Evolutionary conservation across 2,329 filamentous ascomycete genomes (phyloP), one percentile per base, ranked within the genome.

Genomic region (Fusarium metavorans): DNA sequence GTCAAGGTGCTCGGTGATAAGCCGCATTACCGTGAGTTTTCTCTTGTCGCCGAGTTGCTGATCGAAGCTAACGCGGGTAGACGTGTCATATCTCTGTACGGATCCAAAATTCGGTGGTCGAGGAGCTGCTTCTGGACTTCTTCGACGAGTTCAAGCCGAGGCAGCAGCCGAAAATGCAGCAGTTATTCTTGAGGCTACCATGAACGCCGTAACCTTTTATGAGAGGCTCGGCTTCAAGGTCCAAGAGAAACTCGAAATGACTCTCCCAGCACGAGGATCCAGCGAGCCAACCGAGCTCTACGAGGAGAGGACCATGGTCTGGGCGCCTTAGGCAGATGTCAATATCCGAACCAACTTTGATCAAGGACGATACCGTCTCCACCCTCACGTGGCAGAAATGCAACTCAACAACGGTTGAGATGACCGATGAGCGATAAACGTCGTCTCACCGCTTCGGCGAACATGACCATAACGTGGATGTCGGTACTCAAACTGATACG

Each of bases 81-180:
- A 84, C 64, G 80, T 84, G 37, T 81, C 81, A 43, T 86, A 84
- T 71, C 76, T 86, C 62, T 86, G 84, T 73, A 82, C 81, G 27
- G 77, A 83, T 71, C 82, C 82, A 23, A 71, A 70, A 37, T 83
- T 80, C 68, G 78, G 80, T 30, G 79, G 83, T 14, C 80, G 72
- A 63, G 84, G 84, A 39, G 82, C 81, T 25, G 84, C 82, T 7
- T 80, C 81, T 27, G 62, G 71, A 23, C 77, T 86, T 25, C 76
- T 84, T 23, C 67, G 78, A 48, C 74, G 71, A 32, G 79, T 85
- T n/a, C 78, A 83, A 59, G 73, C 78, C 6, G 70, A 79, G 65
- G 84, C 83, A 2, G 73, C 75, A 11, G 77, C 67, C 16, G 81
- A 82, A 13, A 74, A 76, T 16, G 74, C 82, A 62, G 78, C 81